Evolutionary conservation across 352 stramenopile species (phyloP).

Genomic region (Salisapilia sapeloensis): DNA sequence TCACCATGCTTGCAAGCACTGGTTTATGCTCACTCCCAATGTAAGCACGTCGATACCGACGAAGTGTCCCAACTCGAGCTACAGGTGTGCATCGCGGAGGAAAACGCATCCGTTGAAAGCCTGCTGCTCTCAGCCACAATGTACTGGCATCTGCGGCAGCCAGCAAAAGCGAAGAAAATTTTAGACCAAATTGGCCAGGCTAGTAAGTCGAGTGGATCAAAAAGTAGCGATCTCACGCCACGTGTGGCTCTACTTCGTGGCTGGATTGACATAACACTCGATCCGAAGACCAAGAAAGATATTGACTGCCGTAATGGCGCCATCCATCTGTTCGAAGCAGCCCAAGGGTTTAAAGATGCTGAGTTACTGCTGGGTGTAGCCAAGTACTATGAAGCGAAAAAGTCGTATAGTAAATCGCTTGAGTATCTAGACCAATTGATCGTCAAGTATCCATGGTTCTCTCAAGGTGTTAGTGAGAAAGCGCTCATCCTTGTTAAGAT

Average conservation of each 20-base stretch:
- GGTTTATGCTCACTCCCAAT: conserved; percentile 56
- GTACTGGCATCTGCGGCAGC: conserved; percentile 62
- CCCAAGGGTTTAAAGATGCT: conserved; percentile 46
- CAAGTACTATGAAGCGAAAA: conserved; percentile 61
- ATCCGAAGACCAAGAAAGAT: conserved; percentile 55
- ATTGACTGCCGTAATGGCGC: conserved; percentile 30
- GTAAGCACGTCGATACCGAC: conserved; percentile 63
- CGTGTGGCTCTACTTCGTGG: conserved; percentile 41
- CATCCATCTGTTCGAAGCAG: conserved; percentile 51
- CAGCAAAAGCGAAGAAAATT: conserved; percentile 45
- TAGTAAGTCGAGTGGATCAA: conserved; percentile 5
- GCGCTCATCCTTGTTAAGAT: conserved; percentile 69
- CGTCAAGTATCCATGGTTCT: conserved; percentile 69
- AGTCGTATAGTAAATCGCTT: conserved; percentile 37
- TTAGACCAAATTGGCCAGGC: conserved; percentile 28
- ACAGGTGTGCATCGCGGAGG: conserved; percentile 64
- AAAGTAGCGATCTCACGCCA: conserved; percentile 14
- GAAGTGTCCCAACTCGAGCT: conserved; percentile 63
- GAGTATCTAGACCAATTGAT: conserved; percentile 60
- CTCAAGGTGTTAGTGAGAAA: conserved; percentile 68
- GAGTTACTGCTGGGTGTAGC: conserved; percentile 55
- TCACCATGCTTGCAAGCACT: conserved; percentile 62
- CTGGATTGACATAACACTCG: conserved; percentile 57
- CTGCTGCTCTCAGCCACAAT: conserved; percentile 53
- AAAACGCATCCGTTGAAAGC: conserved; percentile 29